Evolutionary conservation across 192 early-diverging fungal genomes (phyloP).

Genomic region (Coemansia sp.): DNA sequence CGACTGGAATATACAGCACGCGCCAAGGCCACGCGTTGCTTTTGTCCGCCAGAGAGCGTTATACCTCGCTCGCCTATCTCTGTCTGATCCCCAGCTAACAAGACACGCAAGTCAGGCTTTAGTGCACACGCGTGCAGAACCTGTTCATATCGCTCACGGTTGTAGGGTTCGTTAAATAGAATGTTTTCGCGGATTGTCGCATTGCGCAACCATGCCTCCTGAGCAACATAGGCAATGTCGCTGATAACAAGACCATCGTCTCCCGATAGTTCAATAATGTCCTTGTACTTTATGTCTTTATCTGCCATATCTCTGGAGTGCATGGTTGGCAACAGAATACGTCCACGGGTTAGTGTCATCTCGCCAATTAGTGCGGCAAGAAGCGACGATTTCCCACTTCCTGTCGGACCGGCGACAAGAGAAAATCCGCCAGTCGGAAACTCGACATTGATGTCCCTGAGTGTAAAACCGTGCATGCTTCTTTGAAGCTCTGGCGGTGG

Average conservation of each 20-base stretch:
- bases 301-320: not conserved
- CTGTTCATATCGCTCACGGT: constrained; percentile 69
- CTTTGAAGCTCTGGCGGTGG: not conserved
- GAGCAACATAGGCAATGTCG: constrained; percentile 83
- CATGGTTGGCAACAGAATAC: constrained; percentile 21
- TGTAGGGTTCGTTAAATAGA: constrained; percentile 73
- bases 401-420: constrained; percentile 82
- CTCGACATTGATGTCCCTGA: constrained; percentile 64
- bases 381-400: constrained; percentile 82
- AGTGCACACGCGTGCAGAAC: constrained; percentile 83
- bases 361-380: constrained; percentile 81
- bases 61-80: constrained; percentile 87
- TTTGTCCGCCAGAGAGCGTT: constrained; percentile 80
- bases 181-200: constrained; percentile 81
- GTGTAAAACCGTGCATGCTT: constrained; percentile 45
- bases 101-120: constrained; percentile 73
- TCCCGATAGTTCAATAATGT: constrained; percentile 49
- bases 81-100: constrained; percentile 84
- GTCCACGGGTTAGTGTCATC: constrained; percentile 52
- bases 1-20: constrained; percentile 79
- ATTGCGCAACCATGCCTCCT: constrained; percentile 71
- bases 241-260: constrained; percentile 41
- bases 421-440: constrained; percentile 70
- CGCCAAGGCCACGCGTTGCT: constrained; percentile 78
- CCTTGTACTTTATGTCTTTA: not conserved